Percentiles rank a stretch among this genome's conserved stretches.
phyloP scores from a whole-genome alignment of 768 basidiomycete genomes.

The Amanita molliuscula region DNA sequence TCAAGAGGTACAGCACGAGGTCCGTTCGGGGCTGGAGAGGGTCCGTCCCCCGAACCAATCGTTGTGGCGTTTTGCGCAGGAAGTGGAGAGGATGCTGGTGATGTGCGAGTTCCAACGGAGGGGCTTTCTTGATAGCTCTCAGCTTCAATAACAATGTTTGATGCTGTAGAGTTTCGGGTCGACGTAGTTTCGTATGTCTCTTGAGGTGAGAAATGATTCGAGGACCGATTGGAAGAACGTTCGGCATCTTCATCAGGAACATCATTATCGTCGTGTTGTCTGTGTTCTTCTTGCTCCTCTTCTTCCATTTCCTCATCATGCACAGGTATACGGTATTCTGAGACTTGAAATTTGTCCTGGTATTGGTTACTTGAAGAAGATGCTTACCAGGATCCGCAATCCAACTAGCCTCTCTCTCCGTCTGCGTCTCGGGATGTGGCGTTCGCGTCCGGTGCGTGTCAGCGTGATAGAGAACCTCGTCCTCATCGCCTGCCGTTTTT shows the following conservation, averaged over 20 bases:
- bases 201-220: conserved; percentile 31
- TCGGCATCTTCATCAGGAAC: conserved; percentile 29
- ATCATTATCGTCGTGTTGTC: conserved; percentile 26
- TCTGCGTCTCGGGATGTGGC: conserved; percentile 26
- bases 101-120: conserved; percentile 16
- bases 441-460: conserved; percentile 41
- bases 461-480: conserved; percentile 57
- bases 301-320: conserved; percentile 49
- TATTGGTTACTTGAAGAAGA: not conserved
- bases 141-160: conserved; percentile 51
- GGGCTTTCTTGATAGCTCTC: conserved; percentile 47
- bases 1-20: conserved; percentile 49
- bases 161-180: conserved; percentile 45
- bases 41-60: conserved; percentile 32
- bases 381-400: conserved; percentile 59
- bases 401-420: conserved; percentile 65
- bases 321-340: conserved; percentile 55
- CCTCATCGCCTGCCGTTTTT: conserved; percentile 44
- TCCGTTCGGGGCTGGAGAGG: conserved; percentile 36
- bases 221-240: conserved; percentile 42
- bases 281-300: conserved; percentile 31
- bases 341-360: conserved; percentile 21
- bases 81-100: conserved; percentile 31
- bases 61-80: conserved; percentile 30
- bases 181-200: conserved; percentile 43